Percentiles rank a stretch among this genome's conserved stretches.
phyloP scores from a whole-genome alignment of 371 early-diverging fungal species.

The Mortierella sp. region DNA sequence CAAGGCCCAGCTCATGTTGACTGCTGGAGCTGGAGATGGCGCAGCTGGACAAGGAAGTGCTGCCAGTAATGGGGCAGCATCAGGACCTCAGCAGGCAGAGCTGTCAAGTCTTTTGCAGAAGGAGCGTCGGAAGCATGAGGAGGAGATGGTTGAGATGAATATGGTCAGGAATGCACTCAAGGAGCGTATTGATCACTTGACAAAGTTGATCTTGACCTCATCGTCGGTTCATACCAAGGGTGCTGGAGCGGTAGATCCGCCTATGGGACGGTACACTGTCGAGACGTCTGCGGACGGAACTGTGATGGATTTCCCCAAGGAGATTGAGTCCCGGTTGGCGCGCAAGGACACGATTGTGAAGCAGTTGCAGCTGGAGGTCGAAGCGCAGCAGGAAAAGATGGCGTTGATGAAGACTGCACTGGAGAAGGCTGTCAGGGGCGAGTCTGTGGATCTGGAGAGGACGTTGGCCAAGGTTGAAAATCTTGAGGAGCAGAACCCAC shows the following conservation, averaged over 20 bases:
- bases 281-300: constrained; percentile 54
- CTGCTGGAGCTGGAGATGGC: constrained; percentile 38
- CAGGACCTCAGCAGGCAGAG: constrained; percentile 51
- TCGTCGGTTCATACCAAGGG: constrained; percentile 59
- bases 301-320: constrained; percentile 52
- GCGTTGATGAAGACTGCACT: constrained; percentile 39
- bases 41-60: neutral
- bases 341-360: constrained; percentile 50
- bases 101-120: constrained; percentile 49
- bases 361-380: constrained; percentile 45
- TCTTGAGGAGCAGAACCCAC: constrained; percentile 25
- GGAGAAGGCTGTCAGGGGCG: constrained; percentile 42
- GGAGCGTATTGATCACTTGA: constrained; percentile 86
- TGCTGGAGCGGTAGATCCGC: constrained; percentile 13
- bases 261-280: constrained; percentile 29
- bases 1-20: constrained; percentile 78
- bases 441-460: constrained; percentile 19
- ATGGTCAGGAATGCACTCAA: constrained; percentile 82
- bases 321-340: constrained; percentile 50
- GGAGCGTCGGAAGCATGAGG: constrained; percentile 74
- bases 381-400: constrained; percentile 45
- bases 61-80: constrained; percentile 3
- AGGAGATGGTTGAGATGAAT: constrained; percentile 80
- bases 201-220: constrained; percentile 84
- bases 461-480: constrained; percentile 17